Base-by-base conservation (phyloP, 139 green algal species). In the Closterium sp. region DNA sequence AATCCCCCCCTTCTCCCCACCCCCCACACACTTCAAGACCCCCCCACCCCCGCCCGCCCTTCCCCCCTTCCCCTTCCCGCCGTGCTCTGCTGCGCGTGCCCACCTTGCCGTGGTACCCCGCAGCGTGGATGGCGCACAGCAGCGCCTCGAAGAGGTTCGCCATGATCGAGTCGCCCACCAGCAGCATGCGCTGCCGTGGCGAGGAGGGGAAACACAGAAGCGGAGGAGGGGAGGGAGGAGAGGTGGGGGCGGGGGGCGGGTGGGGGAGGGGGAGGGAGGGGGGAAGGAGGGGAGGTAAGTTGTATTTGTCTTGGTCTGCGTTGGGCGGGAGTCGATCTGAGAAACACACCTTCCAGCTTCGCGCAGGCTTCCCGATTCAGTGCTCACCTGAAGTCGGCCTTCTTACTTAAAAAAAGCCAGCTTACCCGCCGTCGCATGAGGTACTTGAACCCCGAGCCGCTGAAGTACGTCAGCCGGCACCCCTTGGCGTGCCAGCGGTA, bases 361-460 rank as follows among this genome's bases (percentile, higher is more conserved):
- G n/a, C n/a, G n/a, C n/a, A n/a, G n/a, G n/a, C n/a, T n/a, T n/a
- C n/a, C n/a, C n/a, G n/a, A n/a, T n/a, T n/a, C n/a, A n/a, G n/a
- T n/a, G n/a, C n/a, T n/a, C n/a, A n/a, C n/a, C n/a, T n/a, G n/a
- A n/a, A n/a, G n/a, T n/a, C n/a, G n/a, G n/a, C n/a, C n/a, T n/a
- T n/a, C n/a, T n/a, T n/a, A n/a, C n/a, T n/a, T n/a, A n/a, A n/a
- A n/a, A n/a, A 28, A 76, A 19, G 7, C 25, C 55, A 12, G 34
- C 88, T 88, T 25, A 91, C 88, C 88, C 84, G 89, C 23, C 33
- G n/a, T 28, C 30, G 34, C 81, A 91, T 87, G 28, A 88, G 28
- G 64, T 76, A 35, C 66, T 25, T n/a, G 21, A 91, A 89, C 23
- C 66, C 31, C 21, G 64, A 28, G 3, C 66, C 64, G 31, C 7